Conservation (phyloP, 2,329 filamentous ascomycete species). For the Thielaviopsis musarum region DNA sequence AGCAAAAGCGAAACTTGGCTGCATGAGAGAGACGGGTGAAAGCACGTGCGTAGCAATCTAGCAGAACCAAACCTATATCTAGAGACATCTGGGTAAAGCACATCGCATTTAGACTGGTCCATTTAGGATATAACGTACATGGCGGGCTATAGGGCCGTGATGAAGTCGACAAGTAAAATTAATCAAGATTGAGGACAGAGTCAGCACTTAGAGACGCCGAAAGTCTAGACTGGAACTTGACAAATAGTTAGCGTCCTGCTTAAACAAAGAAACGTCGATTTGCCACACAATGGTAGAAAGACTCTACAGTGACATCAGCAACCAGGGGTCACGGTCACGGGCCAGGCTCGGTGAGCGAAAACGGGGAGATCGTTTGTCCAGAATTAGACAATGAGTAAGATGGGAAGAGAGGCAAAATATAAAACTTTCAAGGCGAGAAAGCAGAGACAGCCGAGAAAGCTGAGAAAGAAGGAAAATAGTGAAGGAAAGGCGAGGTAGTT, state of each 20-base stretch:
- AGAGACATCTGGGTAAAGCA: too few relatives aligned
- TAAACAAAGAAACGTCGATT: background rate
- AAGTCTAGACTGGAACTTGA: background rate
- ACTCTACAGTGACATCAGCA: background rate
- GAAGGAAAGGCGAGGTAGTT: background rate
- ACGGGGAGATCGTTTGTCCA: background rate
- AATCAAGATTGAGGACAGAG: background rate
- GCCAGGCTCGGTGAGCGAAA: constrained; percentile 4
- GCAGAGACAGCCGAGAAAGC: background rate
- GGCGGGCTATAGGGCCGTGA: background rate
- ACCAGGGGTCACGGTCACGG: background rate
- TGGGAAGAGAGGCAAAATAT: too few relatives aligned
- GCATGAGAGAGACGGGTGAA: too few relatives aligned
- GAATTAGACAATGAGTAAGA: too few relatives aligned
- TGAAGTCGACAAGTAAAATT: background rate
- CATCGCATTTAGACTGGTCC: too few relatives aligned
- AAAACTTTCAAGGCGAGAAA: background rate
- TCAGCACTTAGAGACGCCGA: background rate
- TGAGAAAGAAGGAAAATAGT: background rate
- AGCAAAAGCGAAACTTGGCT: too few relatives aligned
- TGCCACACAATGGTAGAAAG: background rate
- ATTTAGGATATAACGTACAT: background rate
- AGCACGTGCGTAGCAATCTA: too few relatives aligned
- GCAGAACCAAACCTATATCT: too few relatives aligned
- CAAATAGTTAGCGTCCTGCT: background rate